These are phyloP conservation scores for Fraxinus ornus DNA, from an alignment of 305 asterid genomes.

Conservation along the genomic window DNA sequence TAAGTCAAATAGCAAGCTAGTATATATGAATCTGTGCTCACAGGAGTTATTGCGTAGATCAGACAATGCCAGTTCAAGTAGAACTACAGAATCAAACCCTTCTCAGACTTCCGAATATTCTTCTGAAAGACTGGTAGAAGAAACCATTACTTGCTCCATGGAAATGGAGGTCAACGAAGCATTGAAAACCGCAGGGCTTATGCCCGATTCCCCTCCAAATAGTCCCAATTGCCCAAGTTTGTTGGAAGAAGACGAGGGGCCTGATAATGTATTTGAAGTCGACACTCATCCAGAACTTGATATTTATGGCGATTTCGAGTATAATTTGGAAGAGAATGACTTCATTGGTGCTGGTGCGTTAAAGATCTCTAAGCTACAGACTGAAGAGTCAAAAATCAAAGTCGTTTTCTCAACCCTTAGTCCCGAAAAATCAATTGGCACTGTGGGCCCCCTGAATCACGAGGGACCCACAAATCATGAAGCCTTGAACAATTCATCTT, in stretches of 20 bases:
- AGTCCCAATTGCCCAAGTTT: slow-evolving; percentile 55
- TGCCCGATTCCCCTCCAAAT: slow-evolving; percentile 89
- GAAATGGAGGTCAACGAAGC: slow-evolving; percentile 71
- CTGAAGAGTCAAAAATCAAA: slow-evolving; percentile 64
- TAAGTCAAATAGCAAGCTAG: slow-evolving; percentile 89
- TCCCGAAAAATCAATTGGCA: slow-evolving; percentile 41
- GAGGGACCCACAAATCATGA: slow-evolving; percentile 32
- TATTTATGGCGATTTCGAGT: slow-evolving; percentile 94
- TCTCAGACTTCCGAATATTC: slow-evolving; percentile 40
- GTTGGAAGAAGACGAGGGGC: slow-evolving; percentile 53
- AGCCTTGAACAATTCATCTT: slow-evolving; percentile 33
- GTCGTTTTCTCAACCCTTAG: slow-evolving; percentile 65
- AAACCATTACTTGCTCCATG: slow-evolving; percentile 32
- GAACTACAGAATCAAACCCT: slow-evolving; percentile 41
- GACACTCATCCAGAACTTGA: slow-evolving; percentile 77
- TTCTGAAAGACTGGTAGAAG: slow-evolving; percentile 37
- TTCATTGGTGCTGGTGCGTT: slow-evolving; percentile 63
- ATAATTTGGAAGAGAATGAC: slow-evolving; percentile 87
- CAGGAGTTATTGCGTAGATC: slow-evolving; percentile 78
- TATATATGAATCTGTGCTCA: slow-evolving; percentile 82
- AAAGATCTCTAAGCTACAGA: slow-evolving; percentile 43
- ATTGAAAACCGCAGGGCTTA: slow-evolving; percentile 75
- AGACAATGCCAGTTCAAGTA: slow-evolving; percentile 32
- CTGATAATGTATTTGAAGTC: slow-evolving; percentile 67
- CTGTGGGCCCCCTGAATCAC: slow-evolving; percentile 27